These are phyloP conservation scores for Stagonosporopsis cucurbitacearum DNA, from an alignment of 2,329 filamentous ascomycete genomes.

Conservation along the genomic window DNA sequence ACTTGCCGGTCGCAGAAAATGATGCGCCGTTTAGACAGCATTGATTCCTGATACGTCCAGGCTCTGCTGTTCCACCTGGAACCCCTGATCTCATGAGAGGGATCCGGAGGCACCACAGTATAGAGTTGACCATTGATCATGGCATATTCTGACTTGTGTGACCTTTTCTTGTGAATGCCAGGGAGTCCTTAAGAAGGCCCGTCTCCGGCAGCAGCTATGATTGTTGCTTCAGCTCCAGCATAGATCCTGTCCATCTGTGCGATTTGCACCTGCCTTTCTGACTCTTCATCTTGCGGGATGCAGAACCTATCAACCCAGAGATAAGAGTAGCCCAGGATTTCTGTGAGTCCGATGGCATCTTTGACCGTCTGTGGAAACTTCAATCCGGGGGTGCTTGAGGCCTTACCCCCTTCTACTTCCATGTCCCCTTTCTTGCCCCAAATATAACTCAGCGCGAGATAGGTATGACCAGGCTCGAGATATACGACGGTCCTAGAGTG, in stretches of 20 bases:
- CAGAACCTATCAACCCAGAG: not conserved
- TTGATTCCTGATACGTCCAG: slow-evolving; percentile 1
- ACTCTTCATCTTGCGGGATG: not conserved
- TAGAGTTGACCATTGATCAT: not conserved
- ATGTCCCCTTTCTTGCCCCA: not conserved
- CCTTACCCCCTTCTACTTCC: not conserved
- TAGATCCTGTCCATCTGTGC: slow-evolving; percentile 1
- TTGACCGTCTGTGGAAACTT: not conserved
- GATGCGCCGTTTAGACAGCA: not conserved
- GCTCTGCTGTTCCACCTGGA: not conserved
- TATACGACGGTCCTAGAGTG: not conserved
- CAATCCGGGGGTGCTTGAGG: not conserved
- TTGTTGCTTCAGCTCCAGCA: not conserved
- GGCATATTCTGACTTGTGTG: not conserved
- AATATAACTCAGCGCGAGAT: not conserved
- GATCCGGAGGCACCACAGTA: not conserved
- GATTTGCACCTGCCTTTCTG: not conserved
- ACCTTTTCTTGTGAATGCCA: not conserved
- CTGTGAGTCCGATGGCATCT: not conserved
- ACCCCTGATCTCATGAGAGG: not conserved
- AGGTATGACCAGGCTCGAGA: not conserved
- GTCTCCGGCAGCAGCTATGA: not conserved
- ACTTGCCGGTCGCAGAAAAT: not conserved
- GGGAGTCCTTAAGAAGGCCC: not conserved
- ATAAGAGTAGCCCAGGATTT: not conserved